Evolutionary conservation across 148 eudicot genomes (phyloP), one percentile per base, ranked within the genome.

Genomic region (Linanthus parryae): DNA sequence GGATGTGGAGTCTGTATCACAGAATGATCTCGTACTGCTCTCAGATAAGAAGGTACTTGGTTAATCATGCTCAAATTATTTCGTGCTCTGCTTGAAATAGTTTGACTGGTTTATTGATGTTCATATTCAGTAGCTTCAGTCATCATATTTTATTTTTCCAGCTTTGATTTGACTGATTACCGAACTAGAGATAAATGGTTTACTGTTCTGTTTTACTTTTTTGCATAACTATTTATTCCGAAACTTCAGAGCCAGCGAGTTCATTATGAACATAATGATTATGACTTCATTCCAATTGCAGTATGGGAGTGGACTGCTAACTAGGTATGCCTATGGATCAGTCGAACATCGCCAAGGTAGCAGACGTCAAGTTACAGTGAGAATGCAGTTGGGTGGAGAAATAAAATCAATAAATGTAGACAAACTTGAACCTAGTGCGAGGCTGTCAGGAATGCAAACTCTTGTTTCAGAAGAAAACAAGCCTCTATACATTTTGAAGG

Each of bases 1-100:
- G 7, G 75, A 72, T 36, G 59, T 65, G 35, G 77, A 52, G 39
- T 67, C 69, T n/a, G 28, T 83, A 55, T 62, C 67, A 48, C 83
- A 79, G 47, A 83, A 87, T 59, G 98, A 91, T 65, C 77, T 91
- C 48, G 56, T 91, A 58, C 45, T 86, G 54, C 59, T 91, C 47
- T 74, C 98, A 30, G 73, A 55, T 38, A 71, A 69, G 18, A 75
- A 83, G 94, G 95, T 90, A 61, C 40, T 18, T 23, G 22, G 28
- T 41, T 38, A 23, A 8, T 43, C 62, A 30, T 47, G 28, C 27
- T 53, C n/a, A 33, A 22, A 1, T 34, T 41, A 12, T 4, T 4
- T 37, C 3, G 2, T 34, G 30, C 30, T 36, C 54, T 10, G 4
- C 13, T 38, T 36, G 15, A 7, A 26, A 33, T 29, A 50, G 40